Evolutionary conservation across 78 protist species (phyloP).

Genomic region (Anaeramoeba ignava): DNA sequence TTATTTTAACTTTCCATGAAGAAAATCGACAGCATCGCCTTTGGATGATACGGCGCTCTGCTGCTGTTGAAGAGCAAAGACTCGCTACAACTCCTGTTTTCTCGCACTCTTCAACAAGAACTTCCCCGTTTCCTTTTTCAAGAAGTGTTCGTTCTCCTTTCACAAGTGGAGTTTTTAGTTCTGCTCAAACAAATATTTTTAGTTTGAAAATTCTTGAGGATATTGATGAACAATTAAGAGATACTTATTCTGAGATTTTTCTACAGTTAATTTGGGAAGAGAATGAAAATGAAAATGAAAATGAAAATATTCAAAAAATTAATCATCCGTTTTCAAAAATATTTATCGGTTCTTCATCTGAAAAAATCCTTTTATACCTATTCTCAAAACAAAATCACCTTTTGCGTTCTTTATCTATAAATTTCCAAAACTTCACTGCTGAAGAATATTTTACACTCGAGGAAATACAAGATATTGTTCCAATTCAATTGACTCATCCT

Average conservation of each 20-base stretch:
- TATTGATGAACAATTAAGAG: not conserved
- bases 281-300: not conserved
- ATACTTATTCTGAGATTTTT: not conserved
- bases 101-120: not conserved
- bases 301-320: not conserved
- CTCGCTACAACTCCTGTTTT: not conserved
- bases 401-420: no score
- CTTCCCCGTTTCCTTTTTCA: not conserved
- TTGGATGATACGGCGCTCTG: not conserved
- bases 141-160: not conserved
- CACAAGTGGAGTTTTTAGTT: not conserved
- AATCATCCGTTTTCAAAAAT: not conserved
- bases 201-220: not conserved
- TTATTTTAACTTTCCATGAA: not conserved
- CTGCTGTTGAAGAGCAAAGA: not conserved
- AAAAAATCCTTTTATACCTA: no score
- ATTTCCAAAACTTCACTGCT: no score
- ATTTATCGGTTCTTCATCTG: no score
- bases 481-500: no score
- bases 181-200: not conserved
- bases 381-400: no score
- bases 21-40: not conserved
- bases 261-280: not conserved
- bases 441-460: no score
- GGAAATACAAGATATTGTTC: no score